Base-by-base conservation (phyloP, 768 basidiomycete species). In the Cystofilobasidium bisporidii region DNA sequence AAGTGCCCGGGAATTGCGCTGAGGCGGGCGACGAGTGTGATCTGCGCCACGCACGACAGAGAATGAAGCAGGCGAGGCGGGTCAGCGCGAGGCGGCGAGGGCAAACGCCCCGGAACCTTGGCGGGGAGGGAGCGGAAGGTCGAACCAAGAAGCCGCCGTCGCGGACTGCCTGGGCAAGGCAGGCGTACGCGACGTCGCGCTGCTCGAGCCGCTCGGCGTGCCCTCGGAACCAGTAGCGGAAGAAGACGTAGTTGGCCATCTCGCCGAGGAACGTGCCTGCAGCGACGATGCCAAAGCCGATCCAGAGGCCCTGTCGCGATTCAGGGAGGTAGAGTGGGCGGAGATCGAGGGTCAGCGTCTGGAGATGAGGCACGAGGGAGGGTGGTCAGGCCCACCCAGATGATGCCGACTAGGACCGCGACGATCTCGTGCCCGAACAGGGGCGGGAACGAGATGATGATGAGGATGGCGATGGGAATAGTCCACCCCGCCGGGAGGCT, bases 1-100 rank as follows among this genome's bases (percentile, higher is more conserved):
- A 87, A 91, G 72, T 89, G 91, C 18, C 85, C 89, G 1, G 91
- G 92, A 67, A 92, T 90, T 36, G 86, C 90, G 72, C 86, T 88
- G 64, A 87, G 80, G 40, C 88, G 83, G 5, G 84, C 86, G 63
- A 90, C 82, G 57, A 91, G 78, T 0, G 87, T 88, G 67, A 91
- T 84, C 75, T 66, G 22, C 10, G 43, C 26, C 26, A 20, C 5
- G 26, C 5, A 24, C 36, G 55, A 24, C 22, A 56, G 26, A 32
- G 55, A 24, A 9, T 5, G 55, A 28, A 24, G 6, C 3, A 24
- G 33, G 56, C 18, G 28, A 32, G 3, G 3, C 4, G 14, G 15
- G 15, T 32, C 56, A 38, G 33, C 20, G 20, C 30, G 36, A 32
- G 33, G 3, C 10, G 10, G 11, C 33, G 26, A 22, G n/a, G 2